Evolutionary conservation across 2,329 filamentous ascomycete species (phyloP).

Genomic region (Exophiala oligosperma): DNA sequence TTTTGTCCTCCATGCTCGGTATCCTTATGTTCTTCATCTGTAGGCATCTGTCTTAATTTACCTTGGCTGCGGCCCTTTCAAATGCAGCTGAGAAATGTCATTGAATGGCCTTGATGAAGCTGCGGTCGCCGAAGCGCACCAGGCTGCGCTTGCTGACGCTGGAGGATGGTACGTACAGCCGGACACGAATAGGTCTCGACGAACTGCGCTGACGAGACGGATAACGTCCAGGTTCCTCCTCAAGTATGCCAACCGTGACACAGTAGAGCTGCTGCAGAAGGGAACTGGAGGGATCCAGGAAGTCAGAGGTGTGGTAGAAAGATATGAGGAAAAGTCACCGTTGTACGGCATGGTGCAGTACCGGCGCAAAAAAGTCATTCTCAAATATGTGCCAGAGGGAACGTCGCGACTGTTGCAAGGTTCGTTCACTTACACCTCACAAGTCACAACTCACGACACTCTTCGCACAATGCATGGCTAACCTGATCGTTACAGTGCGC

Average conservation of each 20-base stretch:
- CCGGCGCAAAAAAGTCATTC: conserved; percentile 80
- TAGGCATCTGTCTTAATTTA: conserved; percentile 6
- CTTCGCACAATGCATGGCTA: background rate
- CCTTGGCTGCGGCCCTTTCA: conserved; percentile 15
- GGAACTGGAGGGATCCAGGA: conserved; percentile 83
- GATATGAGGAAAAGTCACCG: conserved; percentile 81
- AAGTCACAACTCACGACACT: background rate
- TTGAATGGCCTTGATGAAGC: conserved; percentile 29
- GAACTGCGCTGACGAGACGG: conserved; percentile 7
- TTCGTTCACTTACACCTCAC: conserved; percentile 44
- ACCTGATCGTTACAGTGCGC: conserved; percentile 61
- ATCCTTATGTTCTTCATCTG: conserved; percentile 4
- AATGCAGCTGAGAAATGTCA: conserved; percentile 37
- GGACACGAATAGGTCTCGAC: background rate
- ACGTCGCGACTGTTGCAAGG: conserved; percentile 92
- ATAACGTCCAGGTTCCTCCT: conserved; percentile 75
- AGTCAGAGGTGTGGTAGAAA: conserved; percentile 72
- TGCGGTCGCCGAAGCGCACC: conserved; percentile 80
- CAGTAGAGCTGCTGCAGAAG: conserved; percentile 73
- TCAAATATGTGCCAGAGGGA: conserved; percentile 89
- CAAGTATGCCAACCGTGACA: conserved; percentile 86
- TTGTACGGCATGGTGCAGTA: conserved; percentile 92
- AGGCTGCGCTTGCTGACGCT: conserved; percentile 74
- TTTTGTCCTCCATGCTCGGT: conserved; percentile 1
- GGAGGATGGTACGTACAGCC: conserved; percentile 82